phyloP scores from a whole-genome alignment of 1,139 yeast species.

The Geotrichum restrictum region DNA sequence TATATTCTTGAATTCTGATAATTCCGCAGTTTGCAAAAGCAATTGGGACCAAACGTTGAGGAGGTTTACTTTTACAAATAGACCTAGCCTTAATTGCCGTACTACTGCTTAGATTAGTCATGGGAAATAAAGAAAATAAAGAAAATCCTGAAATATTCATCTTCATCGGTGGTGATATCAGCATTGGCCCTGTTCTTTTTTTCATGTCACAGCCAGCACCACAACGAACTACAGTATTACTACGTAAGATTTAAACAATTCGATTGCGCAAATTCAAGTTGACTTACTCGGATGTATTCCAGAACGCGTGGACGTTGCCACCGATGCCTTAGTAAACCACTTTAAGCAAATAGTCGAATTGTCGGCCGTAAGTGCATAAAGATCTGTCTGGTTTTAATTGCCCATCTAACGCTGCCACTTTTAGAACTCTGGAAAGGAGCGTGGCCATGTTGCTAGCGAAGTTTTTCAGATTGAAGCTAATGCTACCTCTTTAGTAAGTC shows the following conservation, averaged over 20 bases:
- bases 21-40: neutral
- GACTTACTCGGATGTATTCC: neutral
- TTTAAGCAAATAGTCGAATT: constrained; percentile 33
- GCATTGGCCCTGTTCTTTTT: too few species aligned
- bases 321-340: constrained; percentile 32
- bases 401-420: neutral
- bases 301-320: constrained; percentile 39
- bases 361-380: constrained; percentile 28
- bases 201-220: constrained; percentile 25
- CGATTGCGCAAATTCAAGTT: too few species aligned
- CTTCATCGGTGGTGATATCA: neutral
- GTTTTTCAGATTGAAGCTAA: constrained; percentile 37
- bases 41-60: neutral
- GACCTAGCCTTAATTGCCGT: too few species aligned
- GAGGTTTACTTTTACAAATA: neutral
- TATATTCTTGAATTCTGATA: neutral
- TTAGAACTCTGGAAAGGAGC: constrained; percentile 37
- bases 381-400: neutral
- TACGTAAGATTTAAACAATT: constrained; percentile 23
- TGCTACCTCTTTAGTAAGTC: constrained; percentile 33
- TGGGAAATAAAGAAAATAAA: too few species aligned
- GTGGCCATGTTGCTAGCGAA: constrained; percentile 36
- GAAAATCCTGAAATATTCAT: too few species aligned
- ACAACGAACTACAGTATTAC: constrained; percentile 30
- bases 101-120: too few species aligned